Percentiles rank a stretch among this genome's conserved stretches.
These are phyloP conservation scores for Fusarium drepaniforme DNA, from an alignment of 2,329 filamentous ascomycete species.

Conservation along the genomic window DNA sequence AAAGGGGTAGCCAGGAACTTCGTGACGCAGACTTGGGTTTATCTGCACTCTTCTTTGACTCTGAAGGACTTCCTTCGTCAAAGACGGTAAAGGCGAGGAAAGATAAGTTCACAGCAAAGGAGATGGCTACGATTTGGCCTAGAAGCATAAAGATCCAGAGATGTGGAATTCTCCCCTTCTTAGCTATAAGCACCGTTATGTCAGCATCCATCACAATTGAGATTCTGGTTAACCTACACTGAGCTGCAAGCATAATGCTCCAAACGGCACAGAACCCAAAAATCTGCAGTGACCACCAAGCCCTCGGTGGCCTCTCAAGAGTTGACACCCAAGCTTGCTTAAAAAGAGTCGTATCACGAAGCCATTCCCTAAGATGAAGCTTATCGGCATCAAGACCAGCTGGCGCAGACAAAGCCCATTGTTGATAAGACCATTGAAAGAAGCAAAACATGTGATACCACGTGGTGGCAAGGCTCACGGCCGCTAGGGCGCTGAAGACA, in stretches of 20 bases:
- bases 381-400: neutral
- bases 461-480: conserved; percentile 41
- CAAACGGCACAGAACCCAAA: conserved; percentile 44
- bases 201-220: neutral
- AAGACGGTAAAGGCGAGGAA: conserved; percentile 41
- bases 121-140: conserved; percentile 44
- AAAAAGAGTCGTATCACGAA: conserved; percentile 44
- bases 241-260: conserved; percentile 43
- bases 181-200: conserved; percentile 9
- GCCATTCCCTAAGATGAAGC: conserved; percentile 40
- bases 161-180: conserved; percentile 29
- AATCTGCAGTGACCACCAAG: conserved; percentile 46
- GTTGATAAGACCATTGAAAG: conserved; percentile 40
- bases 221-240: conserved; percentile 28
- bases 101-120: conserved; percentile 43
- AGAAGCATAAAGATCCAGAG: conserved; percentile 44
- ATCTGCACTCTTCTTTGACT: neutral
- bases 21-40: neutral
- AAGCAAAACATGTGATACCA: conserved; percentile 45
- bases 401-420: conserved; percentile 2
- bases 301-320: conserved; percentile 34
- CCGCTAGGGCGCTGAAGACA: conserved; percentile 38
- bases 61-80: neutral
- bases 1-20: conserved; percentile 9
- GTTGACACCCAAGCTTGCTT: conserved; percentile 44